Conservation (phyloP, 1,284 basidiomycete genomes). For the Pisolithus thermaeus region DNA sequence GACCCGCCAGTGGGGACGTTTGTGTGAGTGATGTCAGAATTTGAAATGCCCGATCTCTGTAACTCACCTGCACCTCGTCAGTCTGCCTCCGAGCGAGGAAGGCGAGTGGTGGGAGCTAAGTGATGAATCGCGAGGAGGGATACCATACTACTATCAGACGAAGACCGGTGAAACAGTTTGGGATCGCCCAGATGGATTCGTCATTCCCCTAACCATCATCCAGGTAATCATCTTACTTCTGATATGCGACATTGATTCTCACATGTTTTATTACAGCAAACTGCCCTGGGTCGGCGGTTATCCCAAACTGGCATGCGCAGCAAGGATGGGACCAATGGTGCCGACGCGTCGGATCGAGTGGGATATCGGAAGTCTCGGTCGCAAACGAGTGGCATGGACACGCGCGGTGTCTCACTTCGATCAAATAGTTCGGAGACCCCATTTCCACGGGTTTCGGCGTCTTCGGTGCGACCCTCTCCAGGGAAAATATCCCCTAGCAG, state of each 20-base stretch:
- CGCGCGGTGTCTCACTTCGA: slow-evolving; percentile 20
- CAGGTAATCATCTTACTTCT: slow-evolving; percentile 44
- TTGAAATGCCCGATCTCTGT: slow-evolving; percentile 11
- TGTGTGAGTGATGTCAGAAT: slow-evolving; percentile 49
- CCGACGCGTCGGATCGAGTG: slow-evolving; percentile 18
- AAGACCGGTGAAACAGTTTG: slow-evolving; percentile 84
- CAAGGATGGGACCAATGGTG: slow-evolving; percentile 5
- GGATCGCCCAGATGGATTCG: slow-evolving; percentile 80
- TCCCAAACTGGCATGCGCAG: slow-evolving; percentile 35
- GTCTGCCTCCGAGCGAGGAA: slow-evolving; percentile 74
- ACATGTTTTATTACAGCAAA: slow-evolving; percentile 47
- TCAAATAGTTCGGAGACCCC: slow-evolving; percentile 19
- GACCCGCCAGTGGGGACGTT: slow-evolving; percentile 87
- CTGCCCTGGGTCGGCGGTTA: slow-evolving; percentile 65
- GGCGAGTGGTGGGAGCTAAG: slow-evolving; percentile 96
- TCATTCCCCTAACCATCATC: slow-evolving; percentile 85
- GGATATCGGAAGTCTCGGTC: slow-evolving; percentile 33
- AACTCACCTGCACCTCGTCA: slow-evolving; percentile 26
- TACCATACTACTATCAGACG: slow-evolving; percentile 92
- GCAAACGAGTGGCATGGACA: slow-evolving; percentile 32
- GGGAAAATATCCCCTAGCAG: slow-evolving; percentile 23
- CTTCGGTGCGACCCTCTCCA: slow-evolving; percentile 26
- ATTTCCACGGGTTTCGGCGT: slow-evolving; percentile 19
- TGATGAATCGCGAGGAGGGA: slow-evolving; percentile 70
- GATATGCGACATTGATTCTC: slow-evolving; percentile 10